A percentile compares a stretch with the other conserved stretches of the same genome.
phyloP scores from a whole-genome alignment of 208 protist genomes.

The Leishmania gerbilli region DNA sequence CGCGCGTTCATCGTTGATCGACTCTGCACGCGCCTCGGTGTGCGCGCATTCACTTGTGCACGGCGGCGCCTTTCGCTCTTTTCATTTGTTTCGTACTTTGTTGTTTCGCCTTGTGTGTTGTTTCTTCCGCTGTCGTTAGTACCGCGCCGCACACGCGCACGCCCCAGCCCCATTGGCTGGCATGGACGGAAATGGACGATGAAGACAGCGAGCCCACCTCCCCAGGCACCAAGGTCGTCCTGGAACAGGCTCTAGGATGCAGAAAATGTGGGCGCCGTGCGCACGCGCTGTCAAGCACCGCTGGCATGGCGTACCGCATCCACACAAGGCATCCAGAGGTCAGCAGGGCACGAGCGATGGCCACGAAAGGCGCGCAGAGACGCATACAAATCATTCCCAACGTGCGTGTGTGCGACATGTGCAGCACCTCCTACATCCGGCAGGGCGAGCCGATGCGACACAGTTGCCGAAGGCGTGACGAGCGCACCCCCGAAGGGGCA shows the following conservation, averaged over 20 bases:
- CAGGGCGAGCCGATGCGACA: neutral
- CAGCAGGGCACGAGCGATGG: neutral
- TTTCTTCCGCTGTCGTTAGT: neutral
- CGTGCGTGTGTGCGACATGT: neutral
- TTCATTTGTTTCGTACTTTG: too few species aligned
- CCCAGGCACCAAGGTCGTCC: neutral
- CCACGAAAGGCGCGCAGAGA: neutral
- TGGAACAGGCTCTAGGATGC: neutral
- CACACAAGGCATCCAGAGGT: neutral
- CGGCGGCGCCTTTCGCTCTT: neutral
- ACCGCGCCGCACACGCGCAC: neutral
- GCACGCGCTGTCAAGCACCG: neutral
- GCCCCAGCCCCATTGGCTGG: neutral
- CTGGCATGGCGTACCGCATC: neutral
- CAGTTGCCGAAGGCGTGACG: neutral
- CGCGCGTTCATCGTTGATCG: neutral
- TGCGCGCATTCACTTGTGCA: neutral
- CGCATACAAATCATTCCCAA: neutral
- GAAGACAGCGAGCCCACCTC: neutral
- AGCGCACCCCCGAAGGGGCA: neutral
- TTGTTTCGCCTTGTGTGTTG: too few species aligned
- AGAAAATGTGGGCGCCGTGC: neutral
- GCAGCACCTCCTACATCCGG: neutral
- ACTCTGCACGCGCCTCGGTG: neutral
- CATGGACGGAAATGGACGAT: neutral